Conservation (phyloP, 2,329 filamentous ascomycete species). For the Capronia americana region DNA sequence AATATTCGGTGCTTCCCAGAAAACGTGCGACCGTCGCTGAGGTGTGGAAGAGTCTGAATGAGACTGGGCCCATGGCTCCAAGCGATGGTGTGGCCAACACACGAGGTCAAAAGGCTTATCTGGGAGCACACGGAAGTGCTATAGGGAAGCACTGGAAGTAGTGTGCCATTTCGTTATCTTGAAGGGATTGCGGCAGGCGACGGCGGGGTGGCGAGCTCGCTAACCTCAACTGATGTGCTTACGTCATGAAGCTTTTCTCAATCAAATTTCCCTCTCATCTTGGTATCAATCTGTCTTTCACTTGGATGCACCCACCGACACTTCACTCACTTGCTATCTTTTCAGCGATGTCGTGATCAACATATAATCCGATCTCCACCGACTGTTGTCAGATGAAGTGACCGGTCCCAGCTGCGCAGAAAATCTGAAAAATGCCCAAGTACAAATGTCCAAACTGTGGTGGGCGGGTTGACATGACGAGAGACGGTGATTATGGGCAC, state of each 20-base stretch:
- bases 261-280: background rate
- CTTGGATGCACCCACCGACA: background rate
- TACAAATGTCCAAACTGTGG: conserved; percentile 37
- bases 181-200: no score
- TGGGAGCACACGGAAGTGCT: conserved; percentile 66
- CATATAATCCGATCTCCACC: background rate
- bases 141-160: conserved; percentile 32
- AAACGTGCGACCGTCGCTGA: conserved; percentile 79
- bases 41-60: conserved; percentile 78
- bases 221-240: conserved; percentile 1
- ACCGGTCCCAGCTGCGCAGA: background rate
- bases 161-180: background rate
- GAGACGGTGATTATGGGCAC: conserved; percentile 38
- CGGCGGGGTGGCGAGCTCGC: no score
- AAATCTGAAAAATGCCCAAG: conserved; percentile 28
- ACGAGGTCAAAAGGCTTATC: conserved; percentile 90
- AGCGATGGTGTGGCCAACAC: conserved; percentile 56
- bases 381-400: background rate
- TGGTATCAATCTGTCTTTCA: background rate
- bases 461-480: conserved; percentile 37
- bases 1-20: conserved; percentile 96
- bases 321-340: background rate
- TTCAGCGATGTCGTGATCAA: background rate
- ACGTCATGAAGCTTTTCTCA: background rate
- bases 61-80: conserved; percentile 38